Percentiles rank a stretch among this genome's conserved stretches.
Evolutionary conservation across 139 green algal genomes (phyloP).

Genomic region (Auxenochlorella protothecoides): DNA sequence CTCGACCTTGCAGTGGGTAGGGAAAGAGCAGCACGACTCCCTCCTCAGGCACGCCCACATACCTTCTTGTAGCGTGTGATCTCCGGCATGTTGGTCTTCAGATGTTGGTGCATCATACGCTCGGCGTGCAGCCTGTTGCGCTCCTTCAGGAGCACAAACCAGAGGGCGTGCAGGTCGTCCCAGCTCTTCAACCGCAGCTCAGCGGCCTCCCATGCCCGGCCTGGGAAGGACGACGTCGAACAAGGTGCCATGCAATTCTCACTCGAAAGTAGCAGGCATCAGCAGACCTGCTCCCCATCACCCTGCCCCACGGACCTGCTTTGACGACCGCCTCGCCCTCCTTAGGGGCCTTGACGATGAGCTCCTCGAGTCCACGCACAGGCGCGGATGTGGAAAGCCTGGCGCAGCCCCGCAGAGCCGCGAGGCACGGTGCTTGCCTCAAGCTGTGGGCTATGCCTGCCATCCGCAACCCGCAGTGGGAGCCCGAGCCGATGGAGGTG

Average conservation of each 20-base stretch:
- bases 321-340: background rate
- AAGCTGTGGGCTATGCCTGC: too few species aligned
- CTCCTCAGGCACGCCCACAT: background rate
- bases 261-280: too few species aligned
- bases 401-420: too few species aligned
- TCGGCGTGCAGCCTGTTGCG: constrained; percentile 55
- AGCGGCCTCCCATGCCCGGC: constrained; percentile 45
- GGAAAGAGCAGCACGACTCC: too few species aligned
- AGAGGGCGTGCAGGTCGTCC: constrained; percentile 71
- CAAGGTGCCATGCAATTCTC: too few species aligned
- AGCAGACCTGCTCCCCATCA: too few species aligned
- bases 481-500: too few species aligned
- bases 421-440: too few species aligned
- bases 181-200: constrained; percentile 65
- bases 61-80: constrained; percentile 13
- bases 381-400: background rate
- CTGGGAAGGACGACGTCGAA: constrained; percentile 11
- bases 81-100: constrained; percentile 12
- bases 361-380: constrained; percentile 10
- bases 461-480: too few species aligned
- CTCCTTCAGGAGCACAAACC: constrained; percentile 71
- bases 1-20: too few species aligned
- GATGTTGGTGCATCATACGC: constrained; percentile 16
- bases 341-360: constrained; percentile 10
- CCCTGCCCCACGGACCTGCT: too few species aligned